phyloP scores from a whole-genome alignment of 352 stramenopile species.

The Pythium dissotocum region DNA sequence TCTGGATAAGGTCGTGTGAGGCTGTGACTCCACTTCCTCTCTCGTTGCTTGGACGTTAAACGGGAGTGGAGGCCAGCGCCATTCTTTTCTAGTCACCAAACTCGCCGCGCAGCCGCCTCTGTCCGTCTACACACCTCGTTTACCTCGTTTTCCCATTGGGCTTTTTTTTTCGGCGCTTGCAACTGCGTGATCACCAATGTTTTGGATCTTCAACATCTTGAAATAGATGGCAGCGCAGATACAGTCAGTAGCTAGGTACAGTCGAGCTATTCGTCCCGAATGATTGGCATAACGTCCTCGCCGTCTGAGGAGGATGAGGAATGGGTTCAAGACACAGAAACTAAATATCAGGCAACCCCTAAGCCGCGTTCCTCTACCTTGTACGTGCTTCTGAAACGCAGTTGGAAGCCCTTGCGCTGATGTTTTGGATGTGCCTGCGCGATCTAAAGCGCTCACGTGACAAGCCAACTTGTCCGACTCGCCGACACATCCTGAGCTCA shows the following conservation, averaged over 20 bases:
- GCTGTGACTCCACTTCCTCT: neutral
- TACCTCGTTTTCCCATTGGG: neutral
- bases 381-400: neutral
- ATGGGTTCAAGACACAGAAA: neutral
- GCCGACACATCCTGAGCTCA: neutral
- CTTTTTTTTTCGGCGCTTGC: neutral
- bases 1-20: neutral
- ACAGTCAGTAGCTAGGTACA: too few species aligned
- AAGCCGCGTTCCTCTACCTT: neutral
- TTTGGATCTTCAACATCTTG: neutral
- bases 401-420: neutral
- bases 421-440: too few species aligned
- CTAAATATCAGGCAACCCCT: neutral
- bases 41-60: too few species aligned
- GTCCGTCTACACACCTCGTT: neutral
- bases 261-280: too few species aligned
- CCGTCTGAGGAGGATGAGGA: neutral
- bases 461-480: too few species aligned
- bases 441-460: too few species aligned
- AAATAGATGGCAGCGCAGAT: neutral
- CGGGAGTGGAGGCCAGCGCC: neutral
- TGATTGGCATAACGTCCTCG: neutral
- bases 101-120: neutral
- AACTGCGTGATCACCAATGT: neutral
- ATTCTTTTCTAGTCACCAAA: neutral